These are phyloP conservation scores for Cardamine occulta DNA, from an alignment of 345 rosid genomes.

Conservation along the genomic window DNA sequence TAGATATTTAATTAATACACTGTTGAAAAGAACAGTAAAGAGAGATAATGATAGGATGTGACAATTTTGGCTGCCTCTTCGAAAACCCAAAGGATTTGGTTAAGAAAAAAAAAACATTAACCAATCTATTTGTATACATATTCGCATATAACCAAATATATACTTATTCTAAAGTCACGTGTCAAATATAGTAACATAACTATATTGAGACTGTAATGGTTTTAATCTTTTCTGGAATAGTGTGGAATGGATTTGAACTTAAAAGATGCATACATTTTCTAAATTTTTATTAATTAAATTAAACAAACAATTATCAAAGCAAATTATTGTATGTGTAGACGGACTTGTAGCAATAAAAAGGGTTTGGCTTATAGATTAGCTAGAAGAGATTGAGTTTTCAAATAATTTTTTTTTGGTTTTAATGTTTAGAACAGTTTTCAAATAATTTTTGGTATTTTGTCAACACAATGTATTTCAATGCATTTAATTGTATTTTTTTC, in stretches of 20 bases:
- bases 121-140: conserved; percentile 25
- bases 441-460: neutral
- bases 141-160: conserved; percentile 20
- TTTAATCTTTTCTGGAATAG: conserved; percentile 8
- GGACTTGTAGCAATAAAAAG: neutral
- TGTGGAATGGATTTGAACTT: neutral
- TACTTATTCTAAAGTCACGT: conserved; percentile 20
- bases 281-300: neutral
- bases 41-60: conserved; percentile 39
- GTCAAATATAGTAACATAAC: conserved; percentile 24
- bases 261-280: neutral
- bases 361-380: neutral
- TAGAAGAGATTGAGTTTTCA: neutral
- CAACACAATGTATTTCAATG: neutral
- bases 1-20: neutral
- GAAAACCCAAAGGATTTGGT: conserved; percentile 28
- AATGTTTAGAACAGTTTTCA: neutral
- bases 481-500: neutral
- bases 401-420: neutral
- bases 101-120: conserved; percentile 12
- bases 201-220: neutral
- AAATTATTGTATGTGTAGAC: neutral
- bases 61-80: conserved; percentile 45
- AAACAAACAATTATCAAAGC: neutral
- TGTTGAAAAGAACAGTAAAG: conserved; percentile 32